A percentile compares a stretch with the other conserved stretches of the same genome.
phyloP scores from a whole-genome alignment of 805 yeast genomes.

The Pichia phayaonensis region DNA sequence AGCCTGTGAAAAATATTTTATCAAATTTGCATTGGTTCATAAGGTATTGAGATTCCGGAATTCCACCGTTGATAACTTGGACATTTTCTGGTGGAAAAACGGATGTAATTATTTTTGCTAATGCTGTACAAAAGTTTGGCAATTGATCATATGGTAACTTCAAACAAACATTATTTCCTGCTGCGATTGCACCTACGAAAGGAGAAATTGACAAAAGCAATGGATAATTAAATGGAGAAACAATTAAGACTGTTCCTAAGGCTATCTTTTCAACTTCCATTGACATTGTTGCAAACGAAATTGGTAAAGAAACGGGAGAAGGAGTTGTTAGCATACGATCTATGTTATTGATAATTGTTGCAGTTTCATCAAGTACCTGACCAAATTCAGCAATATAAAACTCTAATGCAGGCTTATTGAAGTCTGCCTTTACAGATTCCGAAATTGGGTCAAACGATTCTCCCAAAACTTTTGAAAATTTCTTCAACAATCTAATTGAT shows the following conservation, averaged over 20 bases:
- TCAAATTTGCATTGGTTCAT: slow-evolving; percentile 59
- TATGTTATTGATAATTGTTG: slow-evolving; percentile 51
- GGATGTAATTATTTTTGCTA: slow-evolving; percentile 46
- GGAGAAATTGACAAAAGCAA: slow-evolving; percentile 56
- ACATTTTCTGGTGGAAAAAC: slow-evolving; percentile 52
- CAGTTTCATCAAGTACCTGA: slow-evolving; percentile 45
- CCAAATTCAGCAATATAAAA: slow-evolving; percentile 51
- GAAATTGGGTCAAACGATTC: slow-evolving; percentile 34
- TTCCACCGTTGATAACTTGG: slow-evolving; percentile 64
- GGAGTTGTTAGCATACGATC: slow-evolving; percentile 54
- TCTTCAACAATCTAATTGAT: not conserved
- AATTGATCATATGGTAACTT: slow-evolving; percentile 66
- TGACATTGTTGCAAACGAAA: slow-evolving; percentile 21
- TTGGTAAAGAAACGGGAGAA: slow-evolving; percentile 31
- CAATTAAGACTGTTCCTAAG: slow-evolving; percentile 62
- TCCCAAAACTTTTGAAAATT: not conserved
- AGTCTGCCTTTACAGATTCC: slow-evolving; percentile 57
- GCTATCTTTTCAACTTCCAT: slow-evolving; percentile 34
- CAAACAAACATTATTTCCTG: slow-evolving; percentile 72
- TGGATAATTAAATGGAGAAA: slow-evolving; percentile 82
- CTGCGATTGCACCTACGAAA: slow-evolving; percentile 71
- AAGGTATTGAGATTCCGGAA: slow-evolving; percentile 50
- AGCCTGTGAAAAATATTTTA: slow-evolving; percentile 83
- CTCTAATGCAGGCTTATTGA: slow-evolving; percentile 59
- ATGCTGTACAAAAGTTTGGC: slow-evolving; percentile 49